These are phyloP conservation scores for Pinus taeda DNA, from an alignment of 75 land plant genomes.

Conservation along the genomic window DNA sequence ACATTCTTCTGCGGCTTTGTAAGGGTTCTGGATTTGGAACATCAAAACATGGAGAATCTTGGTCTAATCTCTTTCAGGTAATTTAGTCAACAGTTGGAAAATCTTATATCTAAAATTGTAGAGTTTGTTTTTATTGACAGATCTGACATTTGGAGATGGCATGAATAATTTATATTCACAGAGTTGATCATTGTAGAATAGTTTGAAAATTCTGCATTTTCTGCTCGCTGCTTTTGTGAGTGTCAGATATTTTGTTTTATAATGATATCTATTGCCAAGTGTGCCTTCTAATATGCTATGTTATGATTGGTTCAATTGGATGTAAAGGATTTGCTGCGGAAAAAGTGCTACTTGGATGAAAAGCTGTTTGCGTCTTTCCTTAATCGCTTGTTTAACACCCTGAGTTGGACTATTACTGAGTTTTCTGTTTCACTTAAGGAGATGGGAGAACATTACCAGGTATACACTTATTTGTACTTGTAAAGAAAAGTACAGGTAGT, in stretches of 20 bases:
- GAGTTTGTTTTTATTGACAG: neutral
- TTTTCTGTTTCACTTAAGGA: conserved; percentile 91
- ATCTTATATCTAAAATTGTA: neutral
- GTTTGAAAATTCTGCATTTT: neutral
- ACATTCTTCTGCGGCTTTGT: conserved; percentile 83
- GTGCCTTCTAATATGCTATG: conserved; percentile 5
- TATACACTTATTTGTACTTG: neutral
- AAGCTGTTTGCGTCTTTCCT: conserved; percentile 79
- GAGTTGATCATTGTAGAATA: neutral
- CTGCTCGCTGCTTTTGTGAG: neutral
- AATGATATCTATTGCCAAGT: neutral
- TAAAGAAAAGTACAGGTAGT: neutral
- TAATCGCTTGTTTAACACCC: conserved; percentile 88
- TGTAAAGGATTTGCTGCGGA: conserved; percentile 63
- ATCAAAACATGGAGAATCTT: conserved; percentile 84
- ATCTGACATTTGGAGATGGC: neutral
- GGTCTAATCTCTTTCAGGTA: conserved; percentile 87
- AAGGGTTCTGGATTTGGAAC: conserved; percentile 94
- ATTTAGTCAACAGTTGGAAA: neutral
- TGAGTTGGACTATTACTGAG: conserved; percentile 98
- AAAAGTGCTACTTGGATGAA: conserved; percentile 67
- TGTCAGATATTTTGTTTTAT: neutral
- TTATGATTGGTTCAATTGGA: neutral
- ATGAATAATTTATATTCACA: neutral
- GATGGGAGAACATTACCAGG: conserved; percentile 75